Percentiles rank a stretch among this genome's conserved stretches.
These are phyloP conservation scores for Cryoendolithus antarcticus DNA, from an alignment of 2,329 filamentous ascomycete species.

Conservation along the genomic window DNA sequence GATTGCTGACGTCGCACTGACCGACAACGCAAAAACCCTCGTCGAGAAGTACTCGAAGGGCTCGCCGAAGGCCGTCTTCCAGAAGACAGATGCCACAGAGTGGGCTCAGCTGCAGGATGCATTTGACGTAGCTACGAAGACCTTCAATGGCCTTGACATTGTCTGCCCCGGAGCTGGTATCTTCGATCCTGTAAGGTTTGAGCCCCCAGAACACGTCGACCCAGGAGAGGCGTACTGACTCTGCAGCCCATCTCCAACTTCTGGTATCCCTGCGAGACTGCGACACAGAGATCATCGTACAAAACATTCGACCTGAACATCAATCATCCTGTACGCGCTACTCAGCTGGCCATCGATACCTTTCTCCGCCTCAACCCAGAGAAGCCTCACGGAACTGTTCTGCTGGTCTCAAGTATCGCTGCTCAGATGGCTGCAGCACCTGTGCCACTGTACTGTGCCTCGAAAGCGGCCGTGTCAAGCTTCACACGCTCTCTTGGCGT, in stretches of 20 bases:
- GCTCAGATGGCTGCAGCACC: slow-evolving; percentile 24
- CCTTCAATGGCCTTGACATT: slow-evolving; percentile 32
- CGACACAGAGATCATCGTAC: slow-evolving; percentile 9
- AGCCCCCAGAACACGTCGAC: not conserved
- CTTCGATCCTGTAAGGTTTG: slow-evolving; percentile 25
- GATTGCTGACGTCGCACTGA: slow-evolving; percentile 31
- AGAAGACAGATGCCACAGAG: slow-evolving; percentile 33
- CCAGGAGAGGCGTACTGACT: not conserved
- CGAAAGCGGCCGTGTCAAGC: slow-evolving; percentile 29
- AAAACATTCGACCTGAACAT: slow-evolving; percentile 30
- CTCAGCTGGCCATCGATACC: slow-evolving; percentile 30
- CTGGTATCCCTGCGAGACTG: slow-evolving; percentile 4
- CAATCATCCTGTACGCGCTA: slow-evolving; percentile 31
- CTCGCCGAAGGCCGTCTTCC: slow-evolving; percentile 25
- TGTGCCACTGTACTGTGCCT: slow-evolving; percentile 29
- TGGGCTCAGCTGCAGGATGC: slow-evolving; percentile 36
- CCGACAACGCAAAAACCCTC: slow-evolving; percentile 25
- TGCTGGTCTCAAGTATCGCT: slow-evolving; percentile 31
- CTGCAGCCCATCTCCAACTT: slow-evolving; percentile 3
- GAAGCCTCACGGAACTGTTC: slow-evolving; percentile 11
- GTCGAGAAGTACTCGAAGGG: slow-evolving; percentile 1
- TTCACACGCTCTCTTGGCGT: slow-evolving; percentile 35
- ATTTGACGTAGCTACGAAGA: slow-evolving; percentile 32
- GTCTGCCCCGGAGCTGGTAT: slow-evolving; percentile 31
- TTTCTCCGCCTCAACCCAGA: slow-evolving; percentile 14